Percentiles rank a stretch among this genome's conserved stretches.
phyloP scores from a whole-genome alignment of 768 basidiomycete species.

The Suillus lakei region DNA sequence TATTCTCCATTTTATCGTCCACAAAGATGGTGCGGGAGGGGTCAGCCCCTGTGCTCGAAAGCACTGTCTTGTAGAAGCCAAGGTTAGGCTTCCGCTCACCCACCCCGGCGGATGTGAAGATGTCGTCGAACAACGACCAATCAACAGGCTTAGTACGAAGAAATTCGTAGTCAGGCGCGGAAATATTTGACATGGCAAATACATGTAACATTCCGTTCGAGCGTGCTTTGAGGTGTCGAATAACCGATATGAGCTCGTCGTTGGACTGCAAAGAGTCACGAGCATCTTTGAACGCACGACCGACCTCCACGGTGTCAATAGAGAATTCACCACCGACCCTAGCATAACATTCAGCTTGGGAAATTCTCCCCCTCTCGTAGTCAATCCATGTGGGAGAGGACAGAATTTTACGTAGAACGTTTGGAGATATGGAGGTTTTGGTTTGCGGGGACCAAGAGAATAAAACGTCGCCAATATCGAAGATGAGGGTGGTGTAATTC shows the following conservation, averaged over 20 bases:
- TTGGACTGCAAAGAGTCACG: constrained; percentile 52
- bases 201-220: constrained; percentile 41
- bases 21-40: constrained; percentile 56
- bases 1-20: constrained; percentile 65
- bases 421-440: constrained; percentile 47
- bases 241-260: constrained; percentile 48
- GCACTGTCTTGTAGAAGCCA: constrained; percentile 55
- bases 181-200: constrained; percentile 66
- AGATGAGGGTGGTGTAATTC: constrained; percentile 43
- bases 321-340: constrained; percentile 45
- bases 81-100: constrained; percentile 63
- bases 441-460: constrained; percentile 58
- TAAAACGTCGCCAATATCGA: constrained; percentile 61
- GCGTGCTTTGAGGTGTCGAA: constrained; percentile 49
- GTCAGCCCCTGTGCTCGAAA: constrained; percentile 48
- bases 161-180: constrained; percentile 52
- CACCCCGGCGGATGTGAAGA: constrained; percentile 56
- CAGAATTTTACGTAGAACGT: constrained; percentile 46
- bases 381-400: constrained; percentile 54
- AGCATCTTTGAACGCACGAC: constrained; percentile 49
- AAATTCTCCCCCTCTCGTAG: constrained; percentile 54
- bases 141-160: constrained; percentile 49
- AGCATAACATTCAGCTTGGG: constrained; percentile 49
- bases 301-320: constrained; percentile 44
- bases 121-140: constrained; percentile 52